Evolutionary conservation across 2,329 filamentous ascomycete genomes (phyloP), one percentile per base, ranked within the genome.

Genomic region (Talaromyces marneffei): DNA sequence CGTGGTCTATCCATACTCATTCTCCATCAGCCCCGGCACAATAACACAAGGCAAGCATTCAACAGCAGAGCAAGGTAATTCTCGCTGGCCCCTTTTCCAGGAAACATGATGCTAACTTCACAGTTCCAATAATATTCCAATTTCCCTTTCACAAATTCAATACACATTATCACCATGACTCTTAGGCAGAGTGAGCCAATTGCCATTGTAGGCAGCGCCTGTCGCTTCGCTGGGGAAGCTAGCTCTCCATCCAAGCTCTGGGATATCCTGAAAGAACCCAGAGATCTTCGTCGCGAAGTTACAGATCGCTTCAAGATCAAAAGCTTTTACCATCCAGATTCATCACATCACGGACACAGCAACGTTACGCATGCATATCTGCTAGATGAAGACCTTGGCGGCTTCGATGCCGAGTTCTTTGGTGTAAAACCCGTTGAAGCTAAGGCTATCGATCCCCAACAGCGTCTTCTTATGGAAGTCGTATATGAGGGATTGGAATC

Each of bases 401-500:
- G 31, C 2, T 75, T 75, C 46, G 74, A 76, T 62, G 65, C 67
- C 0, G 52, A 61, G 0, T 75, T 76, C 57, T 60, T 63, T 23
- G 37, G 39, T 8, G 48, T 63, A 10, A 37, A 53, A 14, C 50
- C 50, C 16, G 42, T 27, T n/a, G 61, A 63, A 25, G 61, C 57
- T 2, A 37, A 60, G 7, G 33, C 56, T 16, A 59, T 62, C 7
- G 61, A 62, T 27, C 61, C 61, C 7, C 61, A 62, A 33, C 61
- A 62, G 20, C 0, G 77, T 72, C 44, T 59, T 4, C 35, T 59
- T 1, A n/a, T 59, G 31, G 57, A 59, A 23, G 23, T 20, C 7
- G 46, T 78, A 0, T 82, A 80, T 63, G 74, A 81, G 50, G 72
- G 73, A 9, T 63, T 65, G 40, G 70, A 65, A 27, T 31, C 52